These are phyloP conservation scores for Shiraia bambusicola DNA, from an alignment of 2,329 filamentous ascomycete genomes.

Conservation along the genomic window DNA sequence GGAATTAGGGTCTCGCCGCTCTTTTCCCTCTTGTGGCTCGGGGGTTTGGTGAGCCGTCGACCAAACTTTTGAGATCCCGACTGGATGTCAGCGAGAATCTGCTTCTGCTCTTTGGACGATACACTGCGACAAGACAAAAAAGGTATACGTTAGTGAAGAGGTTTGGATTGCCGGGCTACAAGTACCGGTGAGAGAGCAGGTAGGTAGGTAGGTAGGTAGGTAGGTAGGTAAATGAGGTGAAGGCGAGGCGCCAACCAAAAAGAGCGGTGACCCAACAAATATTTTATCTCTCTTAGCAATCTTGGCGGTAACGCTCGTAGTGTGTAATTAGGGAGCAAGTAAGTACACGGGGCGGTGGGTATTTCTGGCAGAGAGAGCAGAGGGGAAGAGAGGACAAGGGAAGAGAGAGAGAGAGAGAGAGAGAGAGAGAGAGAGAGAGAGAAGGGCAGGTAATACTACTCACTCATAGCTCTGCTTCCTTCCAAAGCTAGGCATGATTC, in stretches of 20 bases:
- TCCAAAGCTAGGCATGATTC: constrained; percentile 44
- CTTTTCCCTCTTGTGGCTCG: constrained; percentile 25
- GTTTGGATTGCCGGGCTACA: not conserved
- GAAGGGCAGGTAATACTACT: constrained; percentile 23
- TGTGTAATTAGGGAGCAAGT: no score
- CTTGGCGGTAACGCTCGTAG: not conserved
- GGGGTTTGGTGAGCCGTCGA: constrained; percentile 31
- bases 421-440: constrained; percentile 13
- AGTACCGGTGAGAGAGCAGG: not conserved
- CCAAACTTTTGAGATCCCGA: constrained; percentile 41
- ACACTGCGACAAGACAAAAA: no score
- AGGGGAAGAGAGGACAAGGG: constrained; percentile 4
- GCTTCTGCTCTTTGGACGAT: constrained; percentile 41
- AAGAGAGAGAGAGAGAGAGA: constrained; percentile 13
- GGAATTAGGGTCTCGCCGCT: constrained; percentile 30
- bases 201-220: no score
- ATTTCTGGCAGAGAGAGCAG: no score
- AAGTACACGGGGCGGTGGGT: no score
- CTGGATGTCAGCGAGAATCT: constrained; percentile 44
- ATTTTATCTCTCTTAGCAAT: constrained; percentile 3
- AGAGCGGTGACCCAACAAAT: constrained; percentile 3
- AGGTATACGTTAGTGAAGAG: constrained; percentile 11
- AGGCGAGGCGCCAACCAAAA: constrained; percentile 1
- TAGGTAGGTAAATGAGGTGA: not conserved
- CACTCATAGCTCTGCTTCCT: constrained; percentile 45